Evolutionary conservation across 441 rosid species (phyloP).

Genomic region (Adansonia rubrostipa): DNA sequence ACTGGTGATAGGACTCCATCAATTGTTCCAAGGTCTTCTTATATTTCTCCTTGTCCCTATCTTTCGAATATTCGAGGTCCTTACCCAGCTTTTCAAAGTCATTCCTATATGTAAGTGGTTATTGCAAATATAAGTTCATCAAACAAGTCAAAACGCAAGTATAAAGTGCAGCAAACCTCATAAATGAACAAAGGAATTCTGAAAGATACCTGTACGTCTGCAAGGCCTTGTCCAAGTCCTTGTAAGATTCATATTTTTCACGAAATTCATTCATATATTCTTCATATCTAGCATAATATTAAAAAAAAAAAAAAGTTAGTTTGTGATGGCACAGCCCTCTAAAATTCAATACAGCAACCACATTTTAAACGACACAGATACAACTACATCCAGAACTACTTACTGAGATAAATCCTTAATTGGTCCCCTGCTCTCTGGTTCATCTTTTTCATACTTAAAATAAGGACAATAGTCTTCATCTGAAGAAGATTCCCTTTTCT

Average conservation of each 20-base stretch:
- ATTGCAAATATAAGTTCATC: conserved; percentile 6
- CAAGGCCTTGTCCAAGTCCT: conserved; percentile 70
- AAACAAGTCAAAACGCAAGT: conserved; percentile 20
- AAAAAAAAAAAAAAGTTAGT: conserved; percentile 9
- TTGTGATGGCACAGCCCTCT: conserved; percentile 27
- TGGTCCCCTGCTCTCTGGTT: conserved; percentile 78
- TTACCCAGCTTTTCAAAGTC: conserved; percentile 75
- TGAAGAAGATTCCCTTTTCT: conserved; percentile 55
- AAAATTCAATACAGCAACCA: neutral
- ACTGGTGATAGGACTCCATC: conserved; percentile 63
- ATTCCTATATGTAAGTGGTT: conserved; percentile 43
- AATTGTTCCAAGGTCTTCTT: conserved; percentile 57
- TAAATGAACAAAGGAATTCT: conserved; percentile 21
- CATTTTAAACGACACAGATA: conserved; percentile 3
- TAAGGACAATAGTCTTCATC: conserved; percentile 70
- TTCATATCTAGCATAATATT: conserved; percentile 61
- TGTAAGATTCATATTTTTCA: conserved; percentile 81
- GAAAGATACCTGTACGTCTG: conserved; percentile 75
- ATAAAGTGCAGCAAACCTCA: neutral
- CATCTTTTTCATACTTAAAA: conserved; percentile 80
- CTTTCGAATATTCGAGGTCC: conserved; percentile 76
- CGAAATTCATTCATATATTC: conserved; percentile 79
- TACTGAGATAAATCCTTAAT: conserved; percentile 81
- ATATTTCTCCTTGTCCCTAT: conserved; percentile 74
- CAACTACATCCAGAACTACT: conserved; percentile 41